Evolutionary conservation across 345 rosid genomes (phyloP).

Genomic region (Populus davidiana): DNA sequence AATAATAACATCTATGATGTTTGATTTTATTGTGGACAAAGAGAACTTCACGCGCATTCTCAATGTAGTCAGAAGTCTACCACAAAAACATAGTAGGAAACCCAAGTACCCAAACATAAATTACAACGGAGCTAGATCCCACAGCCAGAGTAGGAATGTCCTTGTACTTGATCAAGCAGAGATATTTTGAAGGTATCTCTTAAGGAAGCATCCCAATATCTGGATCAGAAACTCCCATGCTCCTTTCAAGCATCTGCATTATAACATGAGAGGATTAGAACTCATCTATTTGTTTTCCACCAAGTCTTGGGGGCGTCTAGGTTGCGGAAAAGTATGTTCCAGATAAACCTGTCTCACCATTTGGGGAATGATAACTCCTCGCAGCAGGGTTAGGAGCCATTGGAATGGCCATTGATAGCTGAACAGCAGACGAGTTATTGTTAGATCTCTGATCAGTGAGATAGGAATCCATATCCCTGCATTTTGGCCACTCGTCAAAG

Average conservation of each 20-base stretch:
- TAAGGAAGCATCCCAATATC: neutral
- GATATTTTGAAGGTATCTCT: neutral
- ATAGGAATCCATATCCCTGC: slow-evolving; percentile 17
- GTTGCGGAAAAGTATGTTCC: neutral
- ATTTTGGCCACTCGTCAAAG: slow-evolving; percentile 25
- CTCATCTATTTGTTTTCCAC: neutral
- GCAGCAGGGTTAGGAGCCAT: slow-evolving; percentile 8
- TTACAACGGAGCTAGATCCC: neutral
- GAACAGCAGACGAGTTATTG: slow-evolving; percentile 17
- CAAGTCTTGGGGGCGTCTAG: neutral
- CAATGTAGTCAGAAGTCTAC: neutral
- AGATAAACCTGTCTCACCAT: neutral
- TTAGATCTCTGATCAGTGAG: slow-evolving; percentile 12
- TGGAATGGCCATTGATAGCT: slow-evolving; percentile 28
- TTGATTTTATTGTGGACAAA: neutral
- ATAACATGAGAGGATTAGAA: neutral
- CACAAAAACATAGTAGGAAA: neutral
- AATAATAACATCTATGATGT: neutral
- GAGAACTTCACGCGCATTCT: neutral
- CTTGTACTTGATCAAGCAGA: neutral
- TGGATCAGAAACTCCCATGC: neutral
- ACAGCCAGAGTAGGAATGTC: neutral
- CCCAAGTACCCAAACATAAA: neutral
- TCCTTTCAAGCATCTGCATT: neutral
- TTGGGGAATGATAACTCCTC: neutral